phyloP scores from a whole-genome alignment of 805 yeast species.

The Saccharomycopsis lassenensis region DNA sequence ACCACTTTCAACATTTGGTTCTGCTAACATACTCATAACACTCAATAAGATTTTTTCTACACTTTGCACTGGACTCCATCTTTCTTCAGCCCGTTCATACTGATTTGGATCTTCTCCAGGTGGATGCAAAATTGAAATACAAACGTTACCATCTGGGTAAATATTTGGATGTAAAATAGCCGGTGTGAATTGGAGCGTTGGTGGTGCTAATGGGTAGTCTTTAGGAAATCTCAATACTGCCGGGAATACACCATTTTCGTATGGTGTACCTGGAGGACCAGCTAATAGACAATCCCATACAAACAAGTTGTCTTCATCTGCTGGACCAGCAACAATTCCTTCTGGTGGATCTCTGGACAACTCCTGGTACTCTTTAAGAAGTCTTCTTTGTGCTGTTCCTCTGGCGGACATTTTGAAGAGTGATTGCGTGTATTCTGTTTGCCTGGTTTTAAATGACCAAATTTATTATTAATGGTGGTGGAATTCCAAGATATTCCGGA shows the following conservation, averaged over 20 bases:
- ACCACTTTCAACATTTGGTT: constrained; percentile 93
- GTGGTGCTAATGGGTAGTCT: constrained; percentile 80
- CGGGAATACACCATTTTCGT: constrained; percentile 80
- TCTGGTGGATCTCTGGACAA: constrained; percentile 82
- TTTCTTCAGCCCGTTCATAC: constrained; percentile 89
- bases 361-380: constrained; percentile 83
- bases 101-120: constrained; percentile 97
- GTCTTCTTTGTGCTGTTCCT: constrained; percentile 84
- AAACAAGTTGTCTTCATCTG: constrained; percentile 59
- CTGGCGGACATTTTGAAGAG: too few species aligned
- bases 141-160: constrained; percentile 89
- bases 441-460: too few species aligned
- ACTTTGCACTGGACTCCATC: constrained; percentile 98
- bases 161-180: constrained; percentile 89
- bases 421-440: too few species aligned
- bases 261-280: constrained; percentile 78
- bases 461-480: too few species aligned
- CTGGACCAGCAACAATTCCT: constrained; percentile 91
- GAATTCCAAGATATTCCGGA: too few species aligned
- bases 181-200: constrained; percentile 63
- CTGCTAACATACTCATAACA: constrained; percentile 93
- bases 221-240: constrained; percentile 62
- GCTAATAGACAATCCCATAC: constrained; percentile 77
- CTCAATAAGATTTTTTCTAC: constrained; percentile 91
- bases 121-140: constrained; percentile 88